phyloP scores from a whole-genome alignment of 192 early-diverging fungal species.

The Mortierella alpina region DNA sequence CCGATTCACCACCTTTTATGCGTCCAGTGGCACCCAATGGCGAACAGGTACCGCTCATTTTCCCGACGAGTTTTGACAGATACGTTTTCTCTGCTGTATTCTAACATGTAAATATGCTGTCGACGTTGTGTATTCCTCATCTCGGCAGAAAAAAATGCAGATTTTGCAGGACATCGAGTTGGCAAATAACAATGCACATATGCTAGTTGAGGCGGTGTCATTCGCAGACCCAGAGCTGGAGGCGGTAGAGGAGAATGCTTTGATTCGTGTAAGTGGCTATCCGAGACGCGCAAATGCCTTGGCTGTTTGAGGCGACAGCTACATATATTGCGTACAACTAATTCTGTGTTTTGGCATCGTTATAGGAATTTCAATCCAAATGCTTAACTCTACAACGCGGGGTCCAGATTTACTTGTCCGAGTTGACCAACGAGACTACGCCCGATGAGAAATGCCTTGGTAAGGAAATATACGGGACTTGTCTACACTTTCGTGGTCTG shows the following conservation, averaged over 20 bases:
- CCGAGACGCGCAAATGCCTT: too few relatives aligned
- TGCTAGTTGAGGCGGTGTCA: conserved; percentile 61
- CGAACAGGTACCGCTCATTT: too few relatives aligned
- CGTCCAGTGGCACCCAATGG: too few relatives aligned
- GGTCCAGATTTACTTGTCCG: conserved; percentile 7
- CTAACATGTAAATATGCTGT: too few relatives aligned
- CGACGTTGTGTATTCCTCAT: too few relatives aligned
- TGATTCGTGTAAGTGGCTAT: conserved; percentile 56
- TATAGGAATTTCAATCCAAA: conserved; percentile 29
- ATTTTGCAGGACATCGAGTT: conserved; percentile 61
- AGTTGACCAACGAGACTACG: background rate
- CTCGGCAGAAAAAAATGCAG: conserved; percentile 25
- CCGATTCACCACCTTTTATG: too few relatives aligned
- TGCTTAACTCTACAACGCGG: conserved; percentile 5
- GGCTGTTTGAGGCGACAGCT: background rate
- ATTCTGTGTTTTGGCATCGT: background rate
- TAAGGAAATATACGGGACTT: background rate
- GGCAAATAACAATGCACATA: conserved; percentile 63
- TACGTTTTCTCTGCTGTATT: too few relatives aligned
- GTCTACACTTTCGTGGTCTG: background rate
- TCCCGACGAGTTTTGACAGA: too few relatives aligned
- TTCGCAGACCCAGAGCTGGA: conserved; percentile 64
- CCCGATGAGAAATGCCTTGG: conserved; percentile 17
- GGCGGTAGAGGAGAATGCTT: conserved; percentile 63
- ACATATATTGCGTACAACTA: background rate